phyloP scores from a whole-genome alignment of 2,329 filamentous ascomycete genomes.

The Diaporthe vaccinii region DNA sequence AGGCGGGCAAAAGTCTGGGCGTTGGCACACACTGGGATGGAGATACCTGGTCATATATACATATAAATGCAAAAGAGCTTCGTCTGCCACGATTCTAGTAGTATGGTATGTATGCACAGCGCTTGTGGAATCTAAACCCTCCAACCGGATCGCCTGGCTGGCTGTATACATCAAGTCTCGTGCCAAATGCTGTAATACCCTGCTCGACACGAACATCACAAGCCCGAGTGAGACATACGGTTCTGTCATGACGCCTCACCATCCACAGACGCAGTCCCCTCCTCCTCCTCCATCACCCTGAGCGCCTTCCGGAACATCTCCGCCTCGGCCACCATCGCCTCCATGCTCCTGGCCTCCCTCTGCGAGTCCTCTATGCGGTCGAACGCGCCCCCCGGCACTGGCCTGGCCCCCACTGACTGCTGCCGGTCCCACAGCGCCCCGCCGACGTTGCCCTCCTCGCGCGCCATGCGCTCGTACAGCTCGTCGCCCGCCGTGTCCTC shows the following conservation, averaged over 20 bases:
- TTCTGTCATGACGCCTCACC: slow-evolving; percentile 56
- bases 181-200: not conserved
- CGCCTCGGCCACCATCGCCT: slow-evolving; percentile 87
- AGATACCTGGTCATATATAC: slow-evolving; percentile 12
- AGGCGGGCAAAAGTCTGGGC: slow-evolving; percentile 18
- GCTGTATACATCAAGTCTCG: not conserved
- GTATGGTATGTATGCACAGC: not conserved
- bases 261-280: not conserved
- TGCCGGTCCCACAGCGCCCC: slow-evolving; percentile 72
- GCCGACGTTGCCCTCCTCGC: slow-evolving; percentile 86
- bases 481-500: slow-evolving; percentile 68
- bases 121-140: not conserved
- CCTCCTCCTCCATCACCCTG: slow-evolving; percentile 55
- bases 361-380: slow-evolving; percentile 79
- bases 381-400: slow-evolving; percentile 69
- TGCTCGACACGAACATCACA: not conserved
- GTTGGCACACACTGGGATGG: slow-evolving; percentile 17
- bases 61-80: not conserved
- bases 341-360: slow-evolving; percentile 74
- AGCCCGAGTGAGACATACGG: slow-evolving; percentile 47
- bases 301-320: slow-evolving; percentile 70
- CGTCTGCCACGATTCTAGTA: not conserved
- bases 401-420: slow-evolving; percentile 50
- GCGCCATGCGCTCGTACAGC: slow-evolving; percentile 87
- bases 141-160: not conserved